phyloP scores from a whole-genome alignment of 2,329 filamentous ascomycete genomes.

The Hymenoscyphus linearis region DNA sequence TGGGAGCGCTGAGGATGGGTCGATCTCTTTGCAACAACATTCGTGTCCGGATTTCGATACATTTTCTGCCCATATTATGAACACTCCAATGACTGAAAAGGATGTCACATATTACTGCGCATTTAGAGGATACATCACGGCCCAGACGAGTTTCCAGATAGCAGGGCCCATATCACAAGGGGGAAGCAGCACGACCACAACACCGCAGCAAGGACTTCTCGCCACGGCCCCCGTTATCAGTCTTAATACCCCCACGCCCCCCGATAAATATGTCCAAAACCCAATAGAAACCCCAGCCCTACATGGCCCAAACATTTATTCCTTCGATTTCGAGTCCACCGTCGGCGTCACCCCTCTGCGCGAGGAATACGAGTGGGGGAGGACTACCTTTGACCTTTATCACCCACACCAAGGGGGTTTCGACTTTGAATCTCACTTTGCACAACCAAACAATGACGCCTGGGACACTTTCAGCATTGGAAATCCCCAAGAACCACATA shows the following conservation, averaged over 20 bases:
- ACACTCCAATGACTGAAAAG: slow-evolving; percentile 20
- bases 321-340: slow-evolving; percentile 7
- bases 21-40: slow-evolving; percentile 14
- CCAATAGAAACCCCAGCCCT: background rate
- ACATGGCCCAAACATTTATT: background rate
- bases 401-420: background rate
- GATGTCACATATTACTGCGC: slow-evolving; percentile 23
- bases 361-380: background rate
- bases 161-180: slow-evolving; percentile 1
- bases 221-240: slow-evolving; percentile 13
- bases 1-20: slow-evolving; percentile 9
- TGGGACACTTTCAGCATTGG: slow-evolving; percentile 3
- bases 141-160: slow-evolving; percentile 1
- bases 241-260: background rate
- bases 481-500: background rate
- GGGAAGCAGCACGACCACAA: background rate
- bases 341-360: background rate
- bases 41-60: slow-evolving; percentile 12
- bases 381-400: background rate
- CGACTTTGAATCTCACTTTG: slow-evolving; percentile 3
- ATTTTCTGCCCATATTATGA: slow-evolving; percentile 15
- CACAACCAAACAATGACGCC: background rate
- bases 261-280: background rate
- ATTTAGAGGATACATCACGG: slow-evolving; percentile 16
- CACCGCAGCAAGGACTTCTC: slow-evolving; percentile 15